These are phyloP conservation scores for Elsinoe batatas DNA, from an alignment of 2,329 filamentous ascomycete species.

Conservation along the genomic window DNA sequence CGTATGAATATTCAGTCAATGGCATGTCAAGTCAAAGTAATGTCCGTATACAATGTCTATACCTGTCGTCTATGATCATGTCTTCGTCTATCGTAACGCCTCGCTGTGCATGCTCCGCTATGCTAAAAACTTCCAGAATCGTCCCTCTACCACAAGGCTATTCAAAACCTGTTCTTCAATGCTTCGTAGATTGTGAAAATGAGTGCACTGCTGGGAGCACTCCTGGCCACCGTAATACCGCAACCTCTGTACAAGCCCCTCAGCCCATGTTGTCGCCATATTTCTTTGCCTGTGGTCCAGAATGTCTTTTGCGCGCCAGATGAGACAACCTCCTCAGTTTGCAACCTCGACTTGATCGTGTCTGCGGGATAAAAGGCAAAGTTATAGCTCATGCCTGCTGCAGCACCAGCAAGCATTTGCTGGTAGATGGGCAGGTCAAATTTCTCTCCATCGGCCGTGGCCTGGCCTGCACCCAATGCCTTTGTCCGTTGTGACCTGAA, in stretches of 20 bases:
- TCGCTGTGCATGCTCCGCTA: not conserved
- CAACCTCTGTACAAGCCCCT: slow-evolving; percentile 87
- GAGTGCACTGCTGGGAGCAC: slow-evolving; percentile 91
- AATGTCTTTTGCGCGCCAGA: slow-evolving; percentile 56
- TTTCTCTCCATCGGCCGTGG: slow-evolving; percentile 37
- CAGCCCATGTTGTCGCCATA: slow-evolving; percentile 78
- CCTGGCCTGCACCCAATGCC: slow-evolving; percentile 22
- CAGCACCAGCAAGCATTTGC: slow-evolving; percentile 76
- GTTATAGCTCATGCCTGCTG: slow-evolving; percentile 88
- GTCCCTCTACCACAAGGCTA: not conserved
- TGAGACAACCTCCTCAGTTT: slow-evolving; percentile 56
- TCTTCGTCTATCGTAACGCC: slow-evolving; percentile 6
- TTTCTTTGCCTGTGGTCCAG: slow-evolving; percentile 54
- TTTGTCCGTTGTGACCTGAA: slow-evolving; percentile 41
- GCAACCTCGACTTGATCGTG: slow-evolving; percentile 95
- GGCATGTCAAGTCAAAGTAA: no score
- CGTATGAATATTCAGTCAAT: no score
- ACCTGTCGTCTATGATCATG: not conserved
- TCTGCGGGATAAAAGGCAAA: slow-evolving; percentile 96
- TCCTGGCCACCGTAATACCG: slow-evolving; percentile 79
- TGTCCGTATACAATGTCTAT: not conserved
- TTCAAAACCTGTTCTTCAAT: slow-evolving; percentile 55
- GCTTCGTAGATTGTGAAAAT: slow-evolving; percentile 95
- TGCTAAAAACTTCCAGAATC: not conserved
- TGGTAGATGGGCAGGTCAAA: slow-evolving; percentile 67